Percentiles rank a stretch among this genome's conserved stretches.
phyloP scores from a whole-genome alignment of 305 asterid genomes.

The Fraxinus floribunda region DNA sequence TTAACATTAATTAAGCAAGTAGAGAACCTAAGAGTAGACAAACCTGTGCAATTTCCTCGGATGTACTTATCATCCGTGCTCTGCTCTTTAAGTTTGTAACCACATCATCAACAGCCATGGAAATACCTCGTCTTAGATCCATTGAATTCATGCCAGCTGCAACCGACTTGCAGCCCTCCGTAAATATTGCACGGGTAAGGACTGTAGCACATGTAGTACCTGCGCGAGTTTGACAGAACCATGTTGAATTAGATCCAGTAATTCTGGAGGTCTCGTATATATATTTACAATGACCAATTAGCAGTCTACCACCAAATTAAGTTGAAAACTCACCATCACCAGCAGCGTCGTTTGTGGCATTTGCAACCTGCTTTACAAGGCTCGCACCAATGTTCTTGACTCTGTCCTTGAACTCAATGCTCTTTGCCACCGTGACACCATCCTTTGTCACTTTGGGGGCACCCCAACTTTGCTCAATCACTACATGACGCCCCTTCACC shows the following conservation, averaged over 20 bases:
- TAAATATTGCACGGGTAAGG: constrained; percentile 65
- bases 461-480: constrained; percentile 73
- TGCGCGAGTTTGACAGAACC: constrained; percentile 8
- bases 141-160: constrained; percentile 86
- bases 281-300: neutral
- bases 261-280: neutral
- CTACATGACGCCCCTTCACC: constrained; percentile 59
- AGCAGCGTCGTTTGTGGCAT: constrained; percentile 69
- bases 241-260: neutral
- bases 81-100: constrained; percentile 64
- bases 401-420: constrained; percentile 57
- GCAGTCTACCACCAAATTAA: neutral
- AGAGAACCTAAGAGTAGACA: constrained; percentile 8
- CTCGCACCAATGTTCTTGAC: constrained; percentile 64
- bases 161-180: constrained; percentile 74
- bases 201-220: constrained; percentile 75
- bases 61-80: constrained; percentile 69
- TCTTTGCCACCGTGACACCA: constrained; percentile 67
- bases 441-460: constrained; percentile 74
- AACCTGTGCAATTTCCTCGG: constrained; percentile 77
- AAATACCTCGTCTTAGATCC: constrained; percentile 72
- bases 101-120: constrained; percentile 68
- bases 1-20: neutral
- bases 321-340: constrained; percentile 56
- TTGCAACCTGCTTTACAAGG: constrained; percentile 72